These are phyloP conservation scores for Platanthera zijinensis DNA, from an alignment of 106 monocot species.

Conservation along the genomic window DNA sequence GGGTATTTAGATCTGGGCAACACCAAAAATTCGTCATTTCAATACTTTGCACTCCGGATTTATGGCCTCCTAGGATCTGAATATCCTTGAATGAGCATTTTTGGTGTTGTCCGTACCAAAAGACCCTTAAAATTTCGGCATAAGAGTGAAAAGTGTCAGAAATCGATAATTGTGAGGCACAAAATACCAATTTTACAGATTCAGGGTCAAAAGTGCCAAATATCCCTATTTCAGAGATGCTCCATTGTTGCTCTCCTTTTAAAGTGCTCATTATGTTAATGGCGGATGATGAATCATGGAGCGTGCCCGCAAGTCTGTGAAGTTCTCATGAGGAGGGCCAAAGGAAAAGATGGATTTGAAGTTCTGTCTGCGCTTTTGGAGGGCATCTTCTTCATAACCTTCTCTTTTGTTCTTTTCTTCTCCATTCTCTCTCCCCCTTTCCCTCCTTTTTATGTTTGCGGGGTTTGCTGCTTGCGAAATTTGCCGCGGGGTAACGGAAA, in stretches of 20 bases:
- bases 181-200: too few species aligned
- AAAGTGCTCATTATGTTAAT: background rate
- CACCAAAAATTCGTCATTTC: too few species aligned
- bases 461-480: background rate
- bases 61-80: too few species aligned
- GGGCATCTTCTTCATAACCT: background rate
- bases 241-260: background rate
- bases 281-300: background rate
- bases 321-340: background rate
- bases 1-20: too few species aligned
- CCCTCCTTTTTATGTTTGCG: background rate
- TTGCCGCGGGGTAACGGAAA: background rate
- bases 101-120: too few species aligned
- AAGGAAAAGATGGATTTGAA: background rate
- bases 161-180: too few species aligned
- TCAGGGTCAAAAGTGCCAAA: too few species aligned
- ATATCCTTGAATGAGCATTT: too few species aligned
- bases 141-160: too few species aligned
- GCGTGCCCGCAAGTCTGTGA: background rate
- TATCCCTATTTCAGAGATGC: too few species aligned
- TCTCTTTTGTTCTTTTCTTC: slow-evolving; percentile 1
- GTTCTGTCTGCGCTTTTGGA: slow-evolving; percentile 3
- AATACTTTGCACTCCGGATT: too few species aligned
- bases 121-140: too few species aligned
- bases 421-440: background rate